phyloP scores from a whole-genome alignment of 2,329 filamentous ascomycete species.

The Didymella pinodella region DNA sequence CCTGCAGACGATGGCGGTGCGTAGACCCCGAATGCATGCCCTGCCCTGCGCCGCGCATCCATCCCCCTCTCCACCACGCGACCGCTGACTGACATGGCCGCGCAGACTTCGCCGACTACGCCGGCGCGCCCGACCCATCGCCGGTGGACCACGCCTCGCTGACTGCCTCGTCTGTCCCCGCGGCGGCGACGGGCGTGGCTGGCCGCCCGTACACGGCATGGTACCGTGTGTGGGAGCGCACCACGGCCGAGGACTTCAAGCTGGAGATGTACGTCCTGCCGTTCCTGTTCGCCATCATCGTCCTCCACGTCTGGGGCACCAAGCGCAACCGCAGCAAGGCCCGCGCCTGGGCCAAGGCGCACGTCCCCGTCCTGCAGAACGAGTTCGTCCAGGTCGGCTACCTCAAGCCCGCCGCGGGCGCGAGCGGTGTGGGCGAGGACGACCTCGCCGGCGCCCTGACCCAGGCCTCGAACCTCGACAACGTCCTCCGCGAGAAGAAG shows the following conservation, averaged over 20 bases:
- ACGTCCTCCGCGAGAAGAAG: constrained; percentile 82
- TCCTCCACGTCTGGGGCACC: constrained; percentile 82
- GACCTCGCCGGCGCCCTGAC: constrained; percentile 48
- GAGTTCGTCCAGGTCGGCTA: constrained; percentile 93
- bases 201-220: constrained; percentile 82
- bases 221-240: constrained; percentile 96
- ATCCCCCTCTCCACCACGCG: constrained; percentile 21
- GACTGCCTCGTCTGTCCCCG: constrained; percentile 44
- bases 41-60: constrained; percentile 8
- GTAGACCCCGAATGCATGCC: constrained; percentile 35
- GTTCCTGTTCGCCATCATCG: constrained; percentile 75
- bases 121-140: constrained; percentile 74
- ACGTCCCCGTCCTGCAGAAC: constrained; percentile 73
- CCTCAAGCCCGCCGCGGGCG: constrained; percentile 56
- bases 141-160: constrained; percentile 58
- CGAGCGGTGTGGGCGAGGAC: constrained; percentile 55
- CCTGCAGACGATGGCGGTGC: constrained; percentile 74
- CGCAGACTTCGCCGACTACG: constrained; percentile 93
- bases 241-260: constrained; percentile 83
- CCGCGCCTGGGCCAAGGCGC: constrained; percentile 78
- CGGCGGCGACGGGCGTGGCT: constrained; percentile 52
- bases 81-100: constrained; percentile 13
- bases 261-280: constrained; percentile 83
- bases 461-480: constrained; percentile 60
- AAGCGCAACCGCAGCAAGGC: constrained; percentile 81